phyloP scores from a whole-genome alignment of 2,329 filamentous ascomycete genomes.

The Eurotiales sp. region DNA sequence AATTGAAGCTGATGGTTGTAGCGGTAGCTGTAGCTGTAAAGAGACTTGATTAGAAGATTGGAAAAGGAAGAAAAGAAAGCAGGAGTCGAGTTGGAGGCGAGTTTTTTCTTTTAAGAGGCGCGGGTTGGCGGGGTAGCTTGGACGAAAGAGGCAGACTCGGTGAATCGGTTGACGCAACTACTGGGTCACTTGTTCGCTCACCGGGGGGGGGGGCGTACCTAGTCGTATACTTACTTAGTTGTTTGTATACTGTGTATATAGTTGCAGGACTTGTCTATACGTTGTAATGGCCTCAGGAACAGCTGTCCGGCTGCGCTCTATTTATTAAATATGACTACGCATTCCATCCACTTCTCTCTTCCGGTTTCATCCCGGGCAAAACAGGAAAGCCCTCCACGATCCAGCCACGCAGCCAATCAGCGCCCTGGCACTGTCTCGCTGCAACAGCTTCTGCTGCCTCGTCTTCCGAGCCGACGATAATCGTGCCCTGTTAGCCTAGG shows the following conservation, averaged over 20 bases:
- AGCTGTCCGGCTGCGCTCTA: too few species aligned
- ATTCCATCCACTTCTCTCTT: too few species aligned
- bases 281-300: too few species aligned
- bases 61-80: not conserved
- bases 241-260: too few species aligned
- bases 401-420: constrained; percentile 24
- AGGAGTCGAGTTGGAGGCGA: constrained; percentile 5
- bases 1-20: too few species aligned
- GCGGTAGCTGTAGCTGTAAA: not conserved
- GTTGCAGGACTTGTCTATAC: too few species aligned
- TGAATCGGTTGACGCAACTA: constrained; percentile 29
- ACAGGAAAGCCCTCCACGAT: constrained; percentile 35
- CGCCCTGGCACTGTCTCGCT: not conserved
- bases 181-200: constrained; percentile 26
- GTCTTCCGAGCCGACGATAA: constrained; percentile 9
- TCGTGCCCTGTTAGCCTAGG: constrained; percentile 20
- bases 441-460: not conserved
- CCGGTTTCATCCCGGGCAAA: constrained; percentile 43
- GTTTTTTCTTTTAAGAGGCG: constrained; percentile 2
- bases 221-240: constrained; percentile 1
- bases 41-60: not conserved
- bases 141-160: constrained; percentile 30
- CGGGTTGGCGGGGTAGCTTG: constrained; percentile 25
- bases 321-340: too few species aligned
- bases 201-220: constrained; percentile 27